Evolutionary conservation across 202 grass and related monocot genomes (phyloP), one percentile per base, ranked within the genome.

Genomic region (Hordeum pubiflorum): DNA sequence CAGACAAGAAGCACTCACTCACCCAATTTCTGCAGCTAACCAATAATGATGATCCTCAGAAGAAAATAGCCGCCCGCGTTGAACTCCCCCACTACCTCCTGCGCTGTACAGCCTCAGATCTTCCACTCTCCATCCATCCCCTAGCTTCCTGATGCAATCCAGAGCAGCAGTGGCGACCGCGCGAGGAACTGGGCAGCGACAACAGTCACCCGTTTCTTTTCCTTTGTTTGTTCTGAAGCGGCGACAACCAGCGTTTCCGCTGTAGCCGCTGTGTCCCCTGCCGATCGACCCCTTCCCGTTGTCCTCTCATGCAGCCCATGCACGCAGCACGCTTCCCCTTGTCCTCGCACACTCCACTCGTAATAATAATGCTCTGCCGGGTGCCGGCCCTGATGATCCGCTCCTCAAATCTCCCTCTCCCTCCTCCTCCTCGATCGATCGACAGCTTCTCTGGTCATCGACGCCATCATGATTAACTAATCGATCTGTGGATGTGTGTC

Each of bases 251-350:
- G 87, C 86, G 79, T 79, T 82, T 61, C 75, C 58, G 23, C 74
- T 86, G 87, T 82, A 75, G 39, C 39, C 29, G 39, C 73, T 55
- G 52, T 82, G 74, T 72, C 58, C 62, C 83, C 74, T 41, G 66
- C 74, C 87, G 79, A 82, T 80, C 83, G 79, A 66, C 87, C 32
- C 79, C 67, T 86, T 89, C 50, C 79, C 39, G 52, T 54, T 86
- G 83, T 86, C 87, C 31, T 79, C 66, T 74, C 50, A n/a, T 2
- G 21, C 27, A 71, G 10, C 84, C 83, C 67, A 86, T 61, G 87
- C 74, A 68, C 81, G 27, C 52, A 61, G 81, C 76, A 80, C 59
- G 50, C 79, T 86, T 82, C 67, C 77, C 46, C 74, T 89, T 89
- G 87, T 86, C 83, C 14, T 40, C 58, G 17, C 38, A 58, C 78